These are phyloP conservation scores for Sphagnum magellanicum DNA, from an alignment of 228 moss, liverwort and hornwort genomes.

Conservation along the genomic window DNA sequence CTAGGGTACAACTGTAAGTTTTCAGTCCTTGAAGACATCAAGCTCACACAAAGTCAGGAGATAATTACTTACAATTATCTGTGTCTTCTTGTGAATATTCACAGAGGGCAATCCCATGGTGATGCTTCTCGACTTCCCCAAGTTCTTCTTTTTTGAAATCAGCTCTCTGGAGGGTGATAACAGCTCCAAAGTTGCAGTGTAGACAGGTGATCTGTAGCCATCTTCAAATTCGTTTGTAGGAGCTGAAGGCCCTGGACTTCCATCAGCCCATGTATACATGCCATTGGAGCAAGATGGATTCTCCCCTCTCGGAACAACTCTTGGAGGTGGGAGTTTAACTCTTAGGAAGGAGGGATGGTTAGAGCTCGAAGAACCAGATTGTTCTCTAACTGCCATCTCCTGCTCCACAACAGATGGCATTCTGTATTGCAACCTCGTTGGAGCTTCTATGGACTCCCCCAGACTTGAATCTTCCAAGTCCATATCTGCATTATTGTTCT, in stretches of 20 bases:
- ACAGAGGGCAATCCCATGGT: not conserved
- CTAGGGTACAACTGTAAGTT: not conserved
- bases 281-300: slow-evolving; percentile 4
- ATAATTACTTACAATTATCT: not conserved
- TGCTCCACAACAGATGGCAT: slow-evolving; percentile 34
- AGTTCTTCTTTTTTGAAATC: slow-evolving; percentile 17
- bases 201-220: slow-evolving; percentile 47
- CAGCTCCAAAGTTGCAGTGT: slow-evolving; percentile 49
- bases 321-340: slow-evolving; percentile 27
- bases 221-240: slow-evolving; percentile 23
- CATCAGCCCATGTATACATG: slow-evolving; percentile 8
- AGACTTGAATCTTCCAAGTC: slow-evolving; percentile 6
- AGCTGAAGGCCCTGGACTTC: slow-evolving; percentile 12
- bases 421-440: slow-evolving; percentile 37
- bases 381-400: slow-evolving; percentile 17
- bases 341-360: slow-evolving; percentile 29
- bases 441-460: slow-evolving; percentile 9
- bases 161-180: slow-evolving; percentile 48
- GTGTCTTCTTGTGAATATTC: not conserved
- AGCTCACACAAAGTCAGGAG: no score
- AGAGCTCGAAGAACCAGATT: slow-evolving; percentile 25
- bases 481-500: not conserved
- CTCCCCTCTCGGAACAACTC: slow-evolving; percentile 16
- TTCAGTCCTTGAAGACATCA: no score
- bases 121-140: not conserved